Base-by-base conservation (phyloP, 2,329 filamentous ascomycete genomes). In the Penicillium sp. region DNA sequence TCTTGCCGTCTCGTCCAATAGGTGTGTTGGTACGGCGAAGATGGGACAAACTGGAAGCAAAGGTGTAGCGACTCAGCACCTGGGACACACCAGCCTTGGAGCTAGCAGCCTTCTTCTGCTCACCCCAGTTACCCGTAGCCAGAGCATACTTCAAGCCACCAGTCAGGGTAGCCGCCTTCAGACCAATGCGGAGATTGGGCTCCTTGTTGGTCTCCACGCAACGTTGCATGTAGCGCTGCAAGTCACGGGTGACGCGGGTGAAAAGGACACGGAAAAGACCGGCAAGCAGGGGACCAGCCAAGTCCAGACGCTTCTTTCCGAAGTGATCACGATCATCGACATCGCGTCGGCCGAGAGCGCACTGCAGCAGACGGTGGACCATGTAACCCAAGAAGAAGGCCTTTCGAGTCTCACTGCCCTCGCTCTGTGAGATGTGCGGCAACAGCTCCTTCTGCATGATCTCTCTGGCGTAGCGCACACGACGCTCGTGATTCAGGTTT, bases 381-480 rank as follows among this genome's bases (percentile, higher is more conserved):
- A 99, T 99, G 79, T 99, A 99, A 22, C 96, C 95, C 51, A 99
- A 82, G 84, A 98, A 99, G 79, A 96, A 99, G 2, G 96, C 95
- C 75, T 99, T 99, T 60, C 92, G 84, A 1, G 94, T 98, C 75
- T 98, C 94, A 68, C 92, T 96, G 31, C 95, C 95, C 76, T 97
- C 92, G 62, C 86, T 88, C 75, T 99, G 95, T 0, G 94, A 97
- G 62, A 99, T 98, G 72, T 99, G 95, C 25, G 95, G 96, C 49
- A 99, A 80, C 66, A 96, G 90, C 76, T 99, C 96, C 80, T 97
- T 98, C 76, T 97, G 93, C 76, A 99, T 87, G 67, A 99, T 93
- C 68, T 98, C 95, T 71, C 91, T 87, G 4, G 95, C 95, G 65
- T 95, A 94, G 69, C 92, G 89, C 47, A 98, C 88, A 84, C 96